A percentile compares a stretch with the other conserved stretches of the same genome.
These are phyloP conservation scores for Nitzschia sp. DNA, from an alignment of 108 stramenopile genomes.

Conservation along the genomic window DNA sequence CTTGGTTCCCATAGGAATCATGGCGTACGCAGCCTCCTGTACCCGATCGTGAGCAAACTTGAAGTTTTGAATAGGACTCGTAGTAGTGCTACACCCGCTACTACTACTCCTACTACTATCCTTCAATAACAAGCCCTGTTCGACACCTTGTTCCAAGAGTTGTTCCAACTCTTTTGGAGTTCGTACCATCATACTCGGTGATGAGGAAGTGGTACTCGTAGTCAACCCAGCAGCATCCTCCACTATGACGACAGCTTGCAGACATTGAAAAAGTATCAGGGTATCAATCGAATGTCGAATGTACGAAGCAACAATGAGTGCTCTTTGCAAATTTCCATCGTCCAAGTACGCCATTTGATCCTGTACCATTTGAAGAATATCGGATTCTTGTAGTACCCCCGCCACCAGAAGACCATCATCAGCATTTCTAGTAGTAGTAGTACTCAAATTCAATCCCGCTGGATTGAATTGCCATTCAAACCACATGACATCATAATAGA, in stretches of 20 bases:
- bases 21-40: not conserved
- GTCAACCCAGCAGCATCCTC: no score
- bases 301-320: not conserved
- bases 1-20: not conserved
- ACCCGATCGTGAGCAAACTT: not conserved
- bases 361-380: not conserved
- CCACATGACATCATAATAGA: conserved; percentile 43
- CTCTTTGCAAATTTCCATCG: not conserved
- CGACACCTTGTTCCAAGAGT: not conserved
- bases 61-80: not conserved
- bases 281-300: not conserved
- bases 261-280: not conserved
- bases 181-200: not conserved
- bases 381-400: not conserved
- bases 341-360: not conserved
- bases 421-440: not conserved
- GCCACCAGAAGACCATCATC: not conserved
- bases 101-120: not conserved
- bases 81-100: not conserved
- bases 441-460: conserved; percentile 10
- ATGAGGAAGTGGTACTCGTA: no score
- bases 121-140: not conserved
- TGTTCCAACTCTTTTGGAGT: not conserved
- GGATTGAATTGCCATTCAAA: conserved; percentile 52
- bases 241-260: not conserved